Evolutionary conservation across 768 basidiomycete species (phyloP), one percentile per base, ranked within the genome.

Genomic region (Boletales sp.): DNA sequence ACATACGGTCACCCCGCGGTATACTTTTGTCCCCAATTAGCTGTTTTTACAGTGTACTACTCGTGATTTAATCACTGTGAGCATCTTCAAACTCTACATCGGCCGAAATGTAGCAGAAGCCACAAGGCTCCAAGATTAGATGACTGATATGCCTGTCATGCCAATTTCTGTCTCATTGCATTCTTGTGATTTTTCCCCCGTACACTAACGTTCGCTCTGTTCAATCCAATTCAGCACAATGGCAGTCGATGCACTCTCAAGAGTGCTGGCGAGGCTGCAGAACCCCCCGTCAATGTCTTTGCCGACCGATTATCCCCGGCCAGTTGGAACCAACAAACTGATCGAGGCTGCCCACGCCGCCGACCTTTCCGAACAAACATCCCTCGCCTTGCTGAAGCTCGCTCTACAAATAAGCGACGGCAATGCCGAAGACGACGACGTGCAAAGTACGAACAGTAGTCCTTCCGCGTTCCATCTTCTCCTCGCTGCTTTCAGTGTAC

Each of bases 281-380:
- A 86, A 86, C 62, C 69, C 94, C 2, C 94, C 97, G 2, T 86
- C 88, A 5, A 86, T 98, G 56, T 90, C 91, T 8, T 74, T 99
- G 30, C 95, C 97, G 0, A 95, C 95, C 0, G 97, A 98, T 69
- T 99, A 97, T 66, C 94, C 95, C 3, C 76, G 94, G 48, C 86
- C 90, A 27, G 74, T 84, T 7, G 83, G 80, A 15, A 71, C 81
- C 15, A 79, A 83, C 68, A 87, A 82, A 59, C 74, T 93, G 17
- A 85, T 99, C 63, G 95, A 97, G 61, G 87, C 94, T 11, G 85
- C 81, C 7, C 83, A 94, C 63, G 60, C 78, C 11, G 75, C 85
- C 38, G 75, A 86, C 52, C 80, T 97, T 43, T 80, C 90, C 35
- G 78, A 83, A 50, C 81, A 84, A 57, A 82, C 90, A 10, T 86